Base-by-base conservation (phyloP, 2,329 filamentous ascomycete species). In the Diaporthe nobilis region DNA sequence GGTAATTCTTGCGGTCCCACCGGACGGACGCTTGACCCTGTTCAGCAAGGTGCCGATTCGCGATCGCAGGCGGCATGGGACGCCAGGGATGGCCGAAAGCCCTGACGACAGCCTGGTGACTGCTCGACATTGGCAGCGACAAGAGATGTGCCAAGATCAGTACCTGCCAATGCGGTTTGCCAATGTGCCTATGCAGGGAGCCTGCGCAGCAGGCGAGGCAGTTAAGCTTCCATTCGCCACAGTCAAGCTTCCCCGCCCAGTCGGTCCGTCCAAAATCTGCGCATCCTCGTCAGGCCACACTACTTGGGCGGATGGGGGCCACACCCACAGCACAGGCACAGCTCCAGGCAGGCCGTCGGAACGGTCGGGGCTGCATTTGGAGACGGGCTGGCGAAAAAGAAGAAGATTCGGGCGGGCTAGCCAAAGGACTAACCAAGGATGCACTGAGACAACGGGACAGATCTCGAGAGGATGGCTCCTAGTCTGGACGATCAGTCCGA, bases 171-270 rank as follows among this genome's bases (percentile, higher is more conserved):
- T 51, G 28, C 44, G 20, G 22, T 68, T 12, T 37, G 44, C 63
- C 63, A 53, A 51, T 37, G 44, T 39, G 47, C 44, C 63, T 6
- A 20, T 39, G 47, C 63, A 68, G 63, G 20, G 28, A 37, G 25
- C 25, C 15, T 44, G 42, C 34, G 61, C 42, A 28, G 42, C 61
- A 49, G 63, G 44, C 22, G 31, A 51, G 61, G 63, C 63, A 37
- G 17, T 25, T n/a, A 68, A 68, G 63, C 63, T 68, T 68, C 63
- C 34, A 6, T 47, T 67, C 22, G 47, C 63, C 63, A 68, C 63
- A 12, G 47, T 53, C 63, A 68, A 53, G 63, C 63, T 68, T 68
- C 63, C 47, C 63, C 44, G 63, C 63, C 63, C 44, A 68, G 63
- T 68, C 63, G 63, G 63, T 51, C 63, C 63, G 63, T 53, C 63